A percentile compares a stretch with the other conserved stretches of the same genome.
Evolutionary conservation across 2,329 filamentous ascomycete genomes (phyloP).

Genomic region (Remersonia thermophila): DNA sequence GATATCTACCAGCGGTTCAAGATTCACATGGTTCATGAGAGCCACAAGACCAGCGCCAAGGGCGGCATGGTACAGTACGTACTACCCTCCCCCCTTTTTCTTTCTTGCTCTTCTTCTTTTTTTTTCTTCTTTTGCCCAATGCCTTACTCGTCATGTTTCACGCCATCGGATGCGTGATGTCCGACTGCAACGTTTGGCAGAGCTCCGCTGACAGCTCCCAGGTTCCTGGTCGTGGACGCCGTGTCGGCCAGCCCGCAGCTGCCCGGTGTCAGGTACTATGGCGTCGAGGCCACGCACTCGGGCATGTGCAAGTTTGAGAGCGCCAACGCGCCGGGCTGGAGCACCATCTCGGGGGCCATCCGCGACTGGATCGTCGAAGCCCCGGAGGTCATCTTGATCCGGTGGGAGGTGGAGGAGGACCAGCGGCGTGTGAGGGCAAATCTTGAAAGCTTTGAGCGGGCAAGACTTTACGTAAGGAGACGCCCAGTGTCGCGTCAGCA

Average conservation of each 20-base stretch:
- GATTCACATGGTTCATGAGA: conserved; percentile 68
- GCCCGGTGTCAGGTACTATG: conserved; percentile 58
- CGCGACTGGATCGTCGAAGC: conserved; percentile 42
- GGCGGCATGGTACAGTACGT: conserved; percentile 39
- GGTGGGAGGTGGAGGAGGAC: conserved; percentile 50
- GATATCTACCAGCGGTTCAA: conserved; percentile 59
- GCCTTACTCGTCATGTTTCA: no score
- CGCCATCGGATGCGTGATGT: no score
- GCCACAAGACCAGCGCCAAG: conserved; percentile 56
- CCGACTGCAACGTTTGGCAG: background rate
- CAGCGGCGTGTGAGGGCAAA: conserved; percentile 33
- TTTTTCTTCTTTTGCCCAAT: no score
- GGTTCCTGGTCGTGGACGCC: conserved; percentile 54
- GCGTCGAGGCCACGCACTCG: conserved; percentile 62
- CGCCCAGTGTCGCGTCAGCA: no score
- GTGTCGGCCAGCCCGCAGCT: conserved; percentile 56
- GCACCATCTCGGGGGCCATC: conserved; percentile 36
- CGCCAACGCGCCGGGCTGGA: conserved; percentile 52
- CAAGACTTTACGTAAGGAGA: conserved; percentile 30
- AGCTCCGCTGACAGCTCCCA: conserved; percentile 14
- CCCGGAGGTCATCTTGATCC: conserved; percentile 37
- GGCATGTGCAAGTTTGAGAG: conserved; percentile 62
- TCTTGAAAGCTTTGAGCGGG: conserved; percentile 34
- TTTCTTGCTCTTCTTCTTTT: no score
- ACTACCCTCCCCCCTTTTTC: background rate